Percentiles rank a stretch among this genome's conserved stretches.
phyloP scores from a whole-genome alignment of 306 rosid species.

The Ormosia emarginata region DNA sequence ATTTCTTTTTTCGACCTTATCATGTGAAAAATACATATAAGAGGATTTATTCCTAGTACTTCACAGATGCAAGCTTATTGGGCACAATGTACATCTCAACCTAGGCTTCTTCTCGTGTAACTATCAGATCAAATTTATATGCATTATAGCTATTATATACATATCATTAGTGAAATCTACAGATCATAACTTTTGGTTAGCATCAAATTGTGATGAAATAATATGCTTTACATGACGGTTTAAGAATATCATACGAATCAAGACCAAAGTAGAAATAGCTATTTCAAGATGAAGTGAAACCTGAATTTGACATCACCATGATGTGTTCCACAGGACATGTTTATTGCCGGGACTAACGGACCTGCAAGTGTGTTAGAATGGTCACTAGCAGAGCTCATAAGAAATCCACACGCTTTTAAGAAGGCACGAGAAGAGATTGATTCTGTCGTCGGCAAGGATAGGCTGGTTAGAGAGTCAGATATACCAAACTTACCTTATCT shows the following conservation, averaged over 20 bases:
- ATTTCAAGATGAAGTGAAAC: background rate
- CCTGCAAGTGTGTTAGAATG: constrained; percentile 44
- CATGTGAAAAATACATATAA: no score
- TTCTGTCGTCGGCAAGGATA: constrained; percentile 33
- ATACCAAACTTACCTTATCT: constrained; percentile 47
- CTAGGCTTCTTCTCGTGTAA: no score
- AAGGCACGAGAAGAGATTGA: constrained; percentile 51
- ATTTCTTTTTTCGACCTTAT: no score
- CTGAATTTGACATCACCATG: background rate
- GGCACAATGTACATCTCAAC: no score
- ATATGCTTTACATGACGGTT: no score
- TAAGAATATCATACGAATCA: background rate
- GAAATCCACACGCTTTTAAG: constrained; percentile 21
- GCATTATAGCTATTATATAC: no score
- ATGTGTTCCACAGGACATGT: constrained; percentile 44
- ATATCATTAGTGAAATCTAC: no score
- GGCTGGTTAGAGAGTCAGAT: constrained; percentile 40
- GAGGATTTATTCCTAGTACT: no score
- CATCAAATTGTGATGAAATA: no score
- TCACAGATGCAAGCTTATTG: no score
- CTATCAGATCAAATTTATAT: no score
- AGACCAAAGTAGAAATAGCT: background rate
- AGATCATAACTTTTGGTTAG: no score
- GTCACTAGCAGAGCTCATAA: constrained; percentile 48
- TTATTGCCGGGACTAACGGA: constrained; percentile 50